Base-by-base conservation (phyloP, 306 rosid genomes). In the Canavalia gladiata region DNA sequence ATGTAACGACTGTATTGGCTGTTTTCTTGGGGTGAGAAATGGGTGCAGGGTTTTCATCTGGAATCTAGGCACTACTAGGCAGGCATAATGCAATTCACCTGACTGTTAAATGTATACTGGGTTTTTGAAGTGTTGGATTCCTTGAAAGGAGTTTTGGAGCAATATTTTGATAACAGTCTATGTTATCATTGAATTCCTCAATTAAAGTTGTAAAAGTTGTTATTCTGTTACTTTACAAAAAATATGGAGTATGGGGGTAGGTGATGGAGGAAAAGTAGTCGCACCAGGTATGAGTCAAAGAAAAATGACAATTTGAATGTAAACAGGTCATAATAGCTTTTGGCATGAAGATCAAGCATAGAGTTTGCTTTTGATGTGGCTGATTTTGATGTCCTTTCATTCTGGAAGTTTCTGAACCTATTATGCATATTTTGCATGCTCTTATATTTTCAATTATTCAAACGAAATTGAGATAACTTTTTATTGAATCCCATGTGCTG, bases 401-500 rank as follows among this genome's bases (percentile, higher is more conserved):
- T 31, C 43, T 30, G n/a, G 65, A 54, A 73, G 66, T 67, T 4
- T 72, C 25, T 58, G 58, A 28, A 55, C 74, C 74, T 35, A 6
- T 35, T 68, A 52, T 71, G 57, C 75, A 60, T 58, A 74, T 50
- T 51, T 74, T 76, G 58, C 8, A 35, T 47, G 47, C 33, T 55
- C 8, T 70, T 71, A 56, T 79, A 46, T 70, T 68, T 78, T 77
- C 50, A 34, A 18, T 45, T 74, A 62, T 46, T 42, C n/a, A 12
- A 39, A 33, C 46, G 5, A 6, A n/a, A 18, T 50, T 56, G 12
- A 31, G 33, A 0, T 29, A 49, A 29, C 34, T 41, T 52, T 42
- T 51, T 62, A 7, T 74, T 33, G n/a, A 50, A 58, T 73, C 18
- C 70, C 47, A 39, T 73, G 8, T 34, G 68, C 83, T 82, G 73